Conservation (phyloP, 2,329 filamentous ascomycete genomes). For the Aureobasidium subglaciale region DNA sequence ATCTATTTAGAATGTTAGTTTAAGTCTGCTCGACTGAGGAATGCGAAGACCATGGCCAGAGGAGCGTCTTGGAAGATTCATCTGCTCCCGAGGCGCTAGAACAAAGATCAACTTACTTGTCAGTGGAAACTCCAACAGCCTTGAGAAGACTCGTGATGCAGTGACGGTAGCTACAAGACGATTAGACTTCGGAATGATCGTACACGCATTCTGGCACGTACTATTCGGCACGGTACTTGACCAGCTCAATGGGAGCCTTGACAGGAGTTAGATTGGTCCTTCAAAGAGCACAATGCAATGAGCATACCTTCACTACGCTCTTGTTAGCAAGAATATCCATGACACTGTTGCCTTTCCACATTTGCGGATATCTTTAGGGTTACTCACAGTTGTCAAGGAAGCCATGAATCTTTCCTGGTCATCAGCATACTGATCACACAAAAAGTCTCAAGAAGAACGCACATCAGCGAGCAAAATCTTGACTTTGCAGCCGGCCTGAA, state of each 20-base stretch:
- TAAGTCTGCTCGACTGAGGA: too few species aligned
- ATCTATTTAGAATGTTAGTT: constrained; percentile 30
- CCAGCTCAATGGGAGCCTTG: constrained; percentile 73
- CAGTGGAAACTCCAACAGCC: constrained; percentile 70
- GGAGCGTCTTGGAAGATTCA: too few species aligned
- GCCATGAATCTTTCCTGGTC: constrained; percentile 46
- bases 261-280: constrained; percentile 14
- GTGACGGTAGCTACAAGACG: constrained; percentile 53
- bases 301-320: not conserved
- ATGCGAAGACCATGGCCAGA: too few species aligned
- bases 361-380: too few species aligned
- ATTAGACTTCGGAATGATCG: not conserved
- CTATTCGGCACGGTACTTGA: constrained; percentile 72
- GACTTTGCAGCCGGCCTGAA: constrained; percentile 72
- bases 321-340: not conserved
- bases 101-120: constrained; percentile 33
- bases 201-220: not conserved
- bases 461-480: constrained; percentile 30
- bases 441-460: not conserved
- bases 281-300: too few species aligned
- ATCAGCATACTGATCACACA: not conserved
- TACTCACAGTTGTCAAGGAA: constrained; percentile 53
- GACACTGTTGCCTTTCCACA: too few species aligned
- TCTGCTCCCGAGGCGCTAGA: too few species aligned
- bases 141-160: constrained; percentile 68